phyloP scores from a whole-genome alignment of 2,329 filamentous ascomycete species.

The Gyromitra esculenta region DNA sequence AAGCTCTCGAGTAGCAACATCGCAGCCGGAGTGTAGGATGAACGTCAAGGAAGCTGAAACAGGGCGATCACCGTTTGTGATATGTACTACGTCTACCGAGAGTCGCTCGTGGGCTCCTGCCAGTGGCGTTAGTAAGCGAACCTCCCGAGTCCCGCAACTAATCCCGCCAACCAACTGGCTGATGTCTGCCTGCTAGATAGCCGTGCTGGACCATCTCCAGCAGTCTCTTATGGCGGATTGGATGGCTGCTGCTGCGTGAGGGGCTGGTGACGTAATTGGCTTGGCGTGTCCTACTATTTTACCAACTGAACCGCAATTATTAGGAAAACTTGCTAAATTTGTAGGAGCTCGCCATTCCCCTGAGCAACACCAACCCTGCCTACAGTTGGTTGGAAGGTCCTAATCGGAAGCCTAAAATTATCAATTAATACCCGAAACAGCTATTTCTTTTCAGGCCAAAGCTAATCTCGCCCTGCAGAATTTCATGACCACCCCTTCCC shows the following conservation, averaged over 20 bases:
- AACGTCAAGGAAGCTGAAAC: not conserved
- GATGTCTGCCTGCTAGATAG: not conserved
- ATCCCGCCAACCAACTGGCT: not conserved
- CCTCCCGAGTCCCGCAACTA: not conserved
- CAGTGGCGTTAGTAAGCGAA: not conserved
- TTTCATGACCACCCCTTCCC: too few relatives aligned
- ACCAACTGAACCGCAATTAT: too few relatives aligned
- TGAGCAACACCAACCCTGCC: too few relatives aligned
- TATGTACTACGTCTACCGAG: not conserved
- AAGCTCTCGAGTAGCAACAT: conserved; percentile 12
- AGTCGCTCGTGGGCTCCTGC: not conserved
- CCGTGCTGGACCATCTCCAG: not conserved
- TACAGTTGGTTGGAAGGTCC: too few relatives aligned
- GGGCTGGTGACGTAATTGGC: not conserved
- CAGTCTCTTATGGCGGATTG: not conserved
- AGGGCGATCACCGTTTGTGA: conserved; percentile 12
- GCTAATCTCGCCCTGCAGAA: too few relatives aligned
- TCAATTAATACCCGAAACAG: too few relatives aligned
- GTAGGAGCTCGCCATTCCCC: too few relatives aligned
- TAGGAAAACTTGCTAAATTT: too few relatives aligned
- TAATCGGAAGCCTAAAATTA: too few relatives aligned
- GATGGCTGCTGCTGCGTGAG: not conserved
- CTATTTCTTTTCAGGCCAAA: too few relatives aligned
- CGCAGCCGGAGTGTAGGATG: not conserved
- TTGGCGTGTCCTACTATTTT: not conserved